Conservation (phyloP, 495 filamentous ascomycete species). For the Mycothermus thermophilus region DNA sequence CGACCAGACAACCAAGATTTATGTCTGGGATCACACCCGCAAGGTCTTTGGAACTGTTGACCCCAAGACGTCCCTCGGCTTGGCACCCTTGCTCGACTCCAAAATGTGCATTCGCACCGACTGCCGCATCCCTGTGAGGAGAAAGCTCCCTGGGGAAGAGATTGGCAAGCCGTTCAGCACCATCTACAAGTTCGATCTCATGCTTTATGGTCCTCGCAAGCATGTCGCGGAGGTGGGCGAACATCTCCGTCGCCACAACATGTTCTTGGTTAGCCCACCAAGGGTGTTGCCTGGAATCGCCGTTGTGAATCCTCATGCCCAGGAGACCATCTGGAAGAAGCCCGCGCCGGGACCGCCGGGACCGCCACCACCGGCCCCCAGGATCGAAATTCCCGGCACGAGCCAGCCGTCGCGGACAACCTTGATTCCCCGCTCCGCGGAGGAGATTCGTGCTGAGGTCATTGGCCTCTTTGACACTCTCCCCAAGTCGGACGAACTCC, state of each 20-base stretch:
- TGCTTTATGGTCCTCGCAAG: conserved; percentile 67
- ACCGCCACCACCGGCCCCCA: conserved; percentile 1
- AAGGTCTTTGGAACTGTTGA: conserved; percentile 65
- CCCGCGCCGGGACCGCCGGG: conserved; percentile 3
- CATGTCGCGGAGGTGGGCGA: conserved; percentile 48
- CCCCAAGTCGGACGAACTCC: conserved; percentile 56
- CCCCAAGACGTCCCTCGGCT: conserved; percentile 46
- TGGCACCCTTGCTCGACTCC: conserved; percentile 58
- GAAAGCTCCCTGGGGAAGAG: conserved; percentile 39
- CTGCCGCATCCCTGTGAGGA: conserved; percentile 49
- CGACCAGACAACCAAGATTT: conserved; percentile 43
- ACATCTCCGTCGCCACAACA: conserved; percentile 45
- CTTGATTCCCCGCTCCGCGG: conserved; percentile 44
- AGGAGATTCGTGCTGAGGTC: conserved; percentile 75
- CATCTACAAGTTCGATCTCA: conserved; percentile 48
- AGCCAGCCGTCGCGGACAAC: conserved; percentile 8
- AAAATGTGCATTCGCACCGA: conserved; percentile 46
- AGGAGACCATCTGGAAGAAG: conserved; percentile 29
- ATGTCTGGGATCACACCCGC: conserved; percentile 54
- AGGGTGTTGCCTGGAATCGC: conserved; percentile 49
- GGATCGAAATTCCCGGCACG: conserved; percentile 4
- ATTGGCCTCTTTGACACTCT: conserved; percentile 79
- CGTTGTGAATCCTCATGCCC: conserved; percentile 49
- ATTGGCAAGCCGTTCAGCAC: conserved; percentile 34
- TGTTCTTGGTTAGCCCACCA: conserved; percentile 51